Percentiles rank a stretch among this genome's conserved stretches.
Evolutionary conservation across 1,284 basidiomycete species (phyloP).

Genomic region (Rhodotorula mucilaginosa): DNA sequence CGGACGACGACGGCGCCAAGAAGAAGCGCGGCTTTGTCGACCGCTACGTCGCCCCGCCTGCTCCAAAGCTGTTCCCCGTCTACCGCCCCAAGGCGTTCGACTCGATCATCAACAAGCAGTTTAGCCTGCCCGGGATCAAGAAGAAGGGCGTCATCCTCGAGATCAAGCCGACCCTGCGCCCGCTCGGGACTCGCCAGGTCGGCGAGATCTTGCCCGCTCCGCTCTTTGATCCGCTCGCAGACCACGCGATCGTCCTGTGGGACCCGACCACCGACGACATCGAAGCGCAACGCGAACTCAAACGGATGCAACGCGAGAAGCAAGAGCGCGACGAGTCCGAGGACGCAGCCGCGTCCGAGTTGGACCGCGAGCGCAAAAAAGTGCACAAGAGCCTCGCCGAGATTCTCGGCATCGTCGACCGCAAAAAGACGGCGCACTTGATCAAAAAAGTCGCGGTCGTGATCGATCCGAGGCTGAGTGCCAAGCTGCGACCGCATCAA

Average conservation of each 20-base stretch:
- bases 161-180: constrained; percentile 65
- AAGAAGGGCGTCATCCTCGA: constrained; percentile 69
- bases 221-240: constrained; percentile 92
- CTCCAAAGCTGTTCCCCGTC: constrained; percentile 62
- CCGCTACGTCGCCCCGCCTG: constrained; percentile 33
- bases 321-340: constrained; percentile 60
- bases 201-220: constrained; percentile 83
- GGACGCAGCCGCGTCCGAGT: constrained; percentile 63
- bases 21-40: constrained; percentile 57
- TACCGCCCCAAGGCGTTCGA: constrained; percentile 79
- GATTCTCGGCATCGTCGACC: constrained; percentile 65
- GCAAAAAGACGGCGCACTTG: constrained; percentile 66
- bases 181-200: constrained; percentile 82
- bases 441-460: constrained; percentile 94
- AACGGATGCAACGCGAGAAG: constrained; percentile 18
- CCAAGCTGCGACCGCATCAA: constrained; percentile 93
- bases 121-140: constrained; percentile 83
- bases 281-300: constrained; percentile 60
- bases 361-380: constrained; percentile 33
- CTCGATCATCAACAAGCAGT: constrained; percentile 57
- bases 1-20: constrained; percentile 50
- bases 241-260: constrained; percentile 95
- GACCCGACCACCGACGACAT: constrained; percentile 92
- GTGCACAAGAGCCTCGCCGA: constrained; percentile 81
- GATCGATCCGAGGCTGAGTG: constrained; percentile 82